Percentiles rank a stretch among this genome's conserved stretches.
These are phyloP conservation scores for Fusarium neocosmosporiellum DNA, from an alignment of 2,329 filamentous ascomycete genomes.

Conservation along the genomic window DNA sequence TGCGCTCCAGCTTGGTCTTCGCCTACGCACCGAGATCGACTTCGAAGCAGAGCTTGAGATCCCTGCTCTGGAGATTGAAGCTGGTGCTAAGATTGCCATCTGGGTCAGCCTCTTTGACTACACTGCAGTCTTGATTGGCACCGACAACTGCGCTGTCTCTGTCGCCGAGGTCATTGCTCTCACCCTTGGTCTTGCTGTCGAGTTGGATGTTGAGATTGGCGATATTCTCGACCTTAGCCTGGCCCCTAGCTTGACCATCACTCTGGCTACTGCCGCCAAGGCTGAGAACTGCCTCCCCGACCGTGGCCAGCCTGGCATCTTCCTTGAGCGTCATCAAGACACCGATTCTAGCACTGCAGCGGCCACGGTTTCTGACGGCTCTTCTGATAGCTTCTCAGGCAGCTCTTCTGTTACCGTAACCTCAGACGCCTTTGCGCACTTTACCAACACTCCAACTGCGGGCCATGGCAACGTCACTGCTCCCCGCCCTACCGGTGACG, in stretches of 20 bases:
- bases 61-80: slow-evolving; percentile 45
- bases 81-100: slow-evolving; percentile 58
- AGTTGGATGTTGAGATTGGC: slow-evolving; percentile 39
- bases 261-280: slow-evolving; percentile 42
- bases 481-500: slow-evolving; percentile 17
- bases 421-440: neutral
- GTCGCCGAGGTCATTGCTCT: slow-evolving; percentile 37
- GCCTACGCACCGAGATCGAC: slow-evolving; percentile 61
- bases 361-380: neutral
- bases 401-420: neutral
- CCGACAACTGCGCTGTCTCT: slow-evolving; percentile 50
- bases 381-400: neutral
- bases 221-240: slow-evolving; percentile 52
- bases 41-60: slow-evolving; percentile 48
- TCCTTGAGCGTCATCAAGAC: slow-evolving; percentile 6
- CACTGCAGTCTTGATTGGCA: slow-evolving; percentile 53
- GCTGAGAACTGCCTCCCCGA: slow-evolving; percentile 28
- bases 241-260: slow-evolving; percentile 55
- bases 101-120: slow-evolving; percentile 68
- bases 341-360: neutral
- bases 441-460: neutral
- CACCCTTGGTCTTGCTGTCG: slow-evolving; percentile 38
- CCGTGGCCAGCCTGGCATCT: slow-evolving; percentile 30
- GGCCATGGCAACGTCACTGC: slow-evolving; percentile 4
- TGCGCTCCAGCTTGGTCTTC: slow-evolving; percentile 61